Percentiles rank a stretch among this genome's conserved stretches.
phyloP scores from a whole-genome alignment of 257 asterid genomes.

The Cordia subcordata region DNA sequence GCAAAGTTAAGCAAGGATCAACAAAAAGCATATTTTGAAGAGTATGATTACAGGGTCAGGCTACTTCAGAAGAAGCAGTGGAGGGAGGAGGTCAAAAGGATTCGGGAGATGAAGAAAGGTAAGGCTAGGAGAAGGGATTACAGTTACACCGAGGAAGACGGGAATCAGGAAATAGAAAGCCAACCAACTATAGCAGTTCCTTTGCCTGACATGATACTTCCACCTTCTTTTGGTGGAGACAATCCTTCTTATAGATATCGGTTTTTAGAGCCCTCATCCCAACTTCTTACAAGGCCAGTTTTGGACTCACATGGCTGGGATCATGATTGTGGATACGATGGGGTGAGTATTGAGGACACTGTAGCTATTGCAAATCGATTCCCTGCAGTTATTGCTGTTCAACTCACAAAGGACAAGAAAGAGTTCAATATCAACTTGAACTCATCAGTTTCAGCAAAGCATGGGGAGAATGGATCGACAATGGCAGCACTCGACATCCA shows the following conservation, averaged over 20 bases:
- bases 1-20: constrained; percentile 19
- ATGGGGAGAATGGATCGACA: constrained; percentile 28
- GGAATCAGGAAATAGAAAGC: constrained; percentile 10
- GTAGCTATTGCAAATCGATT: constrained; percentile 18
- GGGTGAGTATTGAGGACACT: constrained; percentile 28
- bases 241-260: constrained; percentile 21
- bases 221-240: constrained; percentile 30
- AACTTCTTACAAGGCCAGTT: constrained; percentile 25
- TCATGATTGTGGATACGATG: constrained; percentile 39
- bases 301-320: constrained; percentile 38
- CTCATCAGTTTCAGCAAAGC: constrained; percentile 32
- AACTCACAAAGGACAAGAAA: constrained; percentile 32
- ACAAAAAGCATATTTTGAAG: constrained; percentile 15
- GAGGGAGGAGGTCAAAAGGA: constrained; percentile 17
- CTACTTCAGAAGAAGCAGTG: constrained; percentile 19
- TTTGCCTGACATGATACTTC: constrained; percentile 22
- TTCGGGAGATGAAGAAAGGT: constrained; percentile 12
- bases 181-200: constrained; percentile 15
- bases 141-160: constrained; percentile 14
- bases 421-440: constrained; percentile 27
- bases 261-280: constrained; percentile 13
- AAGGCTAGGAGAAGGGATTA: not conserved
- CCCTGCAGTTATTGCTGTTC: constrained; percentile 31
- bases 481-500: constrained; percentile 30
- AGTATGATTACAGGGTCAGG: constrained; percentile 19